Percentiles rank a stretch among this genome's conserved stretches.
These are phyloP conservation scores for Scortechinia acanthostroma DNA, from an alignment of 2,329 filamentous ascomycete species.

Conservation along the genomic window DNA sequence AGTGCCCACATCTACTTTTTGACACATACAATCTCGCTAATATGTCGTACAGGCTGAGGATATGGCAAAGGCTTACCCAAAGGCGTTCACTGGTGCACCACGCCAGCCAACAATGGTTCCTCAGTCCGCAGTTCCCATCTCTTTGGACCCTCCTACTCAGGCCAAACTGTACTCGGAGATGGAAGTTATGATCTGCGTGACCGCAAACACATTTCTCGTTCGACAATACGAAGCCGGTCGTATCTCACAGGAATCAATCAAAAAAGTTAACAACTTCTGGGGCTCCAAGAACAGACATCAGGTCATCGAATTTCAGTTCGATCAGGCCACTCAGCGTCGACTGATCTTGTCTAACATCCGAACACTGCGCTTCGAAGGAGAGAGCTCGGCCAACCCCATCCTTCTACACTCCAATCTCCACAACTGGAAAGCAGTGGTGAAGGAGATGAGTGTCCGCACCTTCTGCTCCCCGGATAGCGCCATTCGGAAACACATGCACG, in stretches of 20 bases:
- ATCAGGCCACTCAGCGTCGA: slow-evolving; percentile 31
- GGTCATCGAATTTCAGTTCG: slow-evolving; percentile 34
- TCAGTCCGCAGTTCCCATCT: background rate
- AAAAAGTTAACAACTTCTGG: slow-evolving; percentile 26
- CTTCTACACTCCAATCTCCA: slow-evolving; percentile 26
- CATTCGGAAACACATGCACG: slow-evolving; percentile 32
- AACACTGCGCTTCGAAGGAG: slow-evolving; percentile 26
- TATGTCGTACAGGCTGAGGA: background rate
- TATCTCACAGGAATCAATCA: slow-evolving; percentile 14
- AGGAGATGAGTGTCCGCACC: slow-evolving; percentile 31
- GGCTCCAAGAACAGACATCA: slow-evolving; percentile 29
- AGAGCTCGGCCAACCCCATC: slow-evolving; percentile 21
- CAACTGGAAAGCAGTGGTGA: slow-evolving; percentile 29
- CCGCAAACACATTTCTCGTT: slow-evolving; percentile 31
- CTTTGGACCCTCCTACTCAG: background rate
- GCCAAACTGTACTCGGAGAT: background rate
- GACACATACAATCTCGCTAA: background rate
- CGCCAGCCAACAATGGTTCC: background rate
- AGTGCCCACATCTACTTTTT: background rate
- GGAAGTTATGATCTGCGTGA: background rate
- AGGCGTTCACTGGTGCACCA: background rate
- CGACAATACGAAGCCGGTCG: slow-evolving; percentile 25
- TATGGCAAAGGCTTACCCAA: slow-evolving; percentile 1
- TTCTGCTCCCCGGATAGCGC: slow-evolving; percentile 32
- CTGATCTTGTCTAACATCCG: slow-evolving; percentile 28